Evolutionary conservation across 176 grass and related monocot species (phyloP), one percentile per base, ranked within the genome.

Genomic region (Musa troglodytarum): DNA sequence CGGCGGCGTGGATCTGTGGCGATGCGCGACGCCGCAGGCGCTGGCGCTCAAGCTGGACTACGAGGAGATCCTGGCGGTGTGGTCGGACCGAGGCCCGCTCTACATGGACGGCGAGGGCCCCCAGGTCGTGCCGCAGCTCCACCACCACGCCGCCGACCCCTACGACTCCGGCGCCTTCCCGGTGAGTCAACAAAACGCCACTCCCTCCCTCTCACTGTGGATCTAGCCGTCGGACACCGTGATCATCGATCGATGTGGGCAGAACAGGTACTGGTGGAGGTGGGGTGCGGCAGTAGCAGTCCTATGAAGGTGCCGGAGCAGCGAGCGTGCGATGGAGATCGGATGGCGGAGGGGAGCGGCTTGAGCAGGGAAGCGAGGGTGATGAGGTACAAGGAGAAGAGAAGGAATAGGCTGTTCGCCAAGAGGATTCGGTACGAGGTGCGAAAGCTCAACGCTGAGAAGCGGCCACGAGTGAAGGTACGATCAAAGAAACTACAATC

Each of bases 391-490:
- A 98, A 81, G 87, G 86, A 98, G 87, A 98, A 98, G 82, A 81
- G 95, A 19, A 81, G 75, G 10, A 85, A 78, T 64, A 76, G 95
- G 77, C 65, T 91, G 19, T 98, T 98, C 68, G 85, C 84, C 2
- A 93, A 91, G 82, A 82, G 85, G 85, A 89, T 94, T 78, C 82
- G 95, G 11, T 98, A 98, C 82, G 88, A 98, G 88, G 90, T 98
- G 65, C 88, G 95, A 79, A 92, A 92, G 75, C 74, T 78, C 71
- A 98, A 91, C 80, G 95, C 95, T 22, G 95, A 91, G 78, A 91
- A 84, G 75, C 84, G 95, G 52, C 95, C 95, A 20, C 81, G 95
- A 10, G 80, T 89, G 65, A 98, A 98, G 95, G 95, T 98, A 83
- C 1, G 3, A 52, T 15, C 16, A 11, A 20, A 10, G 6, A 52